Conservation (phyloP, 208 protist genomes). For the Crithidia fasciculata region DNA sequence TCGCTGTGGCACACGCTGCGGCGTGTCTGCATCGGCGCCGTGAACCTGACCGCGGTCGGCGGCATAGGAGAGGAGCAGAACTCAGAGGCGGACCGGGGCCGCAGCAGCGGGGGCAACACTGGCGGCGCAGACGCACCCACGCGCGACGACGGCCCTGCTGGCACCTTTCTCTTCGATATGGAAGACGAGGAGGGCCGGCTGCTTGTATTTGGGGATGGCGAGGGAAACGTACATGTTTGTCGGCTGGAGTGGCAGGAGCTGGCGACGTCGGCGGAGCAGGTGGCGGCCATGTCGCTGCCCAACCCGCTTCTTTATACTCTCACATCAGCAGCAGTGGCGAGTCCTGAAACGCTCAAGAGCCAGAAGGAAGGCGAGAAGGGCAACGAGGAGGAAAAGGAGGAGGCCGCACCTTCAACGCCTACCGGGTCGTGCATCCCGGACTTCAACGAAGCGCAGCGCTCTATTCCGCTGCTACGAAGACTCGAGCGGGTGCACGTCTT, state of each 20-base stretch:
- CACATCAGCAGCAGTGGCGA: not conserved
- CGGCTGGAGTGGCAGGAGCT: slow-evolving; percentile 40
- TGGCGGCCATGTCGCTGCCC: slow-evolving; percentile 33
- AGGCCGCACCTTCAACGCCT: not conserved
- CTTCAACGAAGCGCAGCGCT: slow-evolving; percentile 32
- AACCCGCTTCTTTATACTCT: slow-evolving; percentile 43
- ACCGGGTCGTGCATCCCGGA: not conserved
- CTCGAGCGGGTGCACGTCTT: slow-evolving; percentile 54
- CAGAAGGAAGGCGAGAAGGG: not conserved
- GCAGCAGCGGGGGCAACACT: not conserved
- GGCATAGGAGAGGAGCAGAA: slow-evolving; percentile 16
- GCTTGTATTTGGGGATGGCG: slow-evolving; percentile 74
- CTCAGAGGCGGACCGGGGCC: slow-evolving; percentile 10
- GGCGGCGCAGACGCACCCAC: not conserved
- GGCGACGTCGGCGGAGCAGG: slow-evolving; percentile 31
- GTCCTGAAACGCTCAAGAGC: too few species aligned
- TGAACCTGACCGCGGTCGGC: slow-evolving; percentile 53
- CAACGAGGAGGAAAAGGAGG: not conserved
- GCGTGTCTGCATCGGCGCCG: slow-evolving; percentile 59
- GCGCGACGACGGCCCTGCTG: slow-evolving; percentile 2
- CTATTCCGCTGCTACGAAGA: slow-evolving; percentile 32
- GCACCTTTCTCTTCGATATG: slow-evolving; percentile 34
- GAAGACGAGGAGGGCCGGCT: slow-evolving; percentile 28
- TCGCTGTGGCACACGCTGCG: slow-evolving; percentile 80
- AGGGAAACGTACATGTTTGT: slow-evolving; percentile 80